Base-by-base conservation (phyloP, 352 stramenopile species). In the Phytophthora quininea region DNA sequence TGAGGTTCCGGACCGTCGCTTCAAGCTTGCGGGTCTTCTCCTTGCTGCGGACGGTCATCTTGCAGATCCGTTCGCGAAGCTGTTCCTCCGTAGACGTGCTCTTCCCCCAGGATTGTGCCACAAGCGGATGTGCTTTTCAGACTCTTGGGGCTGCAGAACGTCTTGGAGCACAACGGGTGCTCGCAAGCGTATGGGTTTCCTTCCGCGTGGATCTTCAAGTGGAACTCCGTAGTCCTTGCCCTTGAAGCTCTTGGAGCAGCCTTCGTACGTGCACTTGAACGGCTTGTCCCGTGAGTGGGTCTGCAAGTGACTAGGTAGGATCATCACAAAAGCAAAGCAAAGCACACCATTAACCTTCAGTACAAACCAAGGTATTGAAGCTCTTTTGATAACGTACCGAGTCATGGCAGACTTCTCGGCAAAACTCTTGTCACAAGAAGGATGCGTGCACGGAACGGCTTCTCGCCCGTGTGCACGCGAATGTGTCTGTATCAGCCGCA, bases 231-330 rank as follows among this genome's bases (percentile, higher is more conserved):
- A 94, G 33, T 94, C 86, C 58, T 94, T 94, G 33, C 86, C 86
- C 71, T 94, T 94, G 57, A 96, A 96, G 67, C 88, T 92, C 78
- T 96, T 96, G 32, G 74, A 83, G 61, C 89, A 97, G 57, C 90
- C 88, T 12, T 77, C 71, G 65, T 94, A 95, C 54, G 84, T 91
- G 73, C 88, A 96, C 54, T 92, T 91, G 73, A 91, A 96, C 43
- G 89, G 89, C 52, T 95, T 95, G 56, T 92, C 77, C 9, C 85
- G 78, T 32, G 89, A 95, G 73, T 97, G 88, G 12, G 86, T 93
- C 62, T 93, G 86, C 54, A 93, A 62, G 55, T 96, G 88, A n/a
- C 82, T 93, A 27, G 31, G 11, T 43, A 46, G 47, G 56, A 64
- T 46, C 37, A 47, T 12, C 51, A 49, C 12, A 58, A 15, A 46